Evolutionary conservation across 805 yeast species (phyloP), one percentile per base, ranked within the genome.

Genomic region (Clavispora phyllophila): DNA sequence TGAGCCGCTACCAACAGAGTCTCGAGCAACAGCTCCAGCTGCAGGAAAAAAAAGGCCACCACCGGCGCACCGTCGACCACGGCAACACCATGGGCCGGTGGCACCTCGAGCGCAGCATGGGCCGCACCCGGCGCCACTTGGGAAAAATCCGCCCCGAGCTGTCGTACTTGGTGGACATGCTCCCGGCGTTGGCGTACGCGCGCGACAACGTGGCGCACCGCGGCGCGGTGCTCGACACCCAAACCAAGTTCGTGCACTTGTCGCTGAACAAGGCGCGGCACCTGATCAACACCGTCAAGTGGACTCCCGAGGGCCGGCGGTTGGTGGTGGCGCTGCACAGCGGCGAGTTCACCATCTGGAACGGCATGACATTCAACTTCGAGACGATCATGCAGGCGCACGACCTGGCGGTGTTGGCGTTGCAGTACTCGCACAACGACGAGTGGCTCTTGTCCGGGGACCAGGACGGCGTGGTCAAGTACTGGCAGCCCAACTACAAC

Each of bases 311-410:
- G 53, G 98, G 96, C 0, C 73, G 97, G 52, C 70, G 99, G 52
- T 69, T 93, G 39, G 72, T 93, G 22, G 96, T 95, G 5, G 95
- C 96, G 0, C 80, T 91, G 23, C 88, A 86, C 65, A 79, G 87
- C 43, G 99, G 99, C 33, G 99, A 93, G 61, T 90, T 93, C 64
- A 90, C 98, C 10, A 70, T 93, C 36, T 93, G 98, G 98, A 89
- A 90, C 61, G 97, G 98, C 9, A 78, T 86, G 73, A 84, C 96
- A 9, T 93, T 91, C 66, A 88, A 87, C 59, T 89, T 93, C 60
- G 99, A 93, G 61, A 87, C 96, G 42, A 89, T 93, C 50, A 93
- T 90, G 95, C 99, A 93, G 69, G 98, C 98, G 1, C 99, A 93
- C 64, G 99, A 93, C 61, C 74, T 84, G 46, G 89, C 96, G 0